Evolutionary conservation across 1,139 yeast species (phyloP).

Genomic region (Entelexis sorbosivorans): DNA sequence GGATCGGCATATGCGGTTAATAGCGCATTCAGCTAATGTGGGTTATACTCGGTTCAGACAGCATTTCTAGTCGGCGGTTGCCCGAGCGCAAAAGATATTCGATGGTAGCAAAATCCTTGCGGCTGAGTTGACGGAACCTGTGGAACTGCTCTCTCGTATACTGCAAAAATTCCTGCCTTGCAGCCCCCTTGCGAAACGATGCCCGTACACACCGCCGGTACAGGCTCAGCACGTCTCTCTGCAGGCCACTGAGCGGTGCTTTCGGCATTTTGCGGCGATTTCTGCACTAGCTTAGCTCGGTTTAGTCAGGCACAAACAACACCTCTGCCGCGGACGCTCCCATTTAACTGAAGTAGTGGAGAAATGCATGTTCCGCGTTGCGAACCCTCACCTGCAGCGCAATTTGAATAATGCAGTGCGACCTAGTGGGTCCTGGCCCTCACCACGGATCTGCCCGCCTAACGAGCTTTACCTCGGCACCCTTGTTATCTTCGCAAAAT

Average conservation of each 20-base stretch:
- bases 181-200: slow-evolving; percentile 30
- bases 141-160: slow-evolving; percentile 50
- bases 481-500: too few species aligned
- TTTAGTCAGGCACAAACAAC: slow-evolving; percentile 5
- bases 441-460: too few species aligned
- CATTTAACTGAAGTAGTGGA: not conserved
- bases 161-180: slow-evolving; percentile 25
- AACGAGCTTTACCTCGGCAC: too few species aligned
- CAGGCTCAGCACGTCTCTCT: slow-evolving; percentile 27
- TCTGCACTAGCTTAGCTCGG: not conserved
- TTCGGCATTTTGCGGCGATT: slow-evolving; percentile 7
- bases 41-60: slow-evolving; percentile 36
- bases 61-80: slow-evolving; percentile 58
- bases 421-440: too few species aligned
- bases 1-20: not conserved
- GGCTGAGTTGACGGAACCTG: slow-evolving; percentile 47
- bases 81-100: slow-evolving; percentile 80
- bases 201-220: slow-evolving; percentile 33
- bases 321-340: not conserved
- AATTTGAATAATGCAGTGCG: not conserved
- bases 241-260: slow-evolving; percentile 22
- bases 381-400: not conserved
- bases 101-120: slow-evolving; percentile 74
- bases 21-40: slow-evolving; percentile 22
- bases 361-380: not conserved